phyloP scores from a whole-genome alignment of 2,329 filamentous ascomycete genomes.

The Hymenoscyphus fraxineus region DNA sequence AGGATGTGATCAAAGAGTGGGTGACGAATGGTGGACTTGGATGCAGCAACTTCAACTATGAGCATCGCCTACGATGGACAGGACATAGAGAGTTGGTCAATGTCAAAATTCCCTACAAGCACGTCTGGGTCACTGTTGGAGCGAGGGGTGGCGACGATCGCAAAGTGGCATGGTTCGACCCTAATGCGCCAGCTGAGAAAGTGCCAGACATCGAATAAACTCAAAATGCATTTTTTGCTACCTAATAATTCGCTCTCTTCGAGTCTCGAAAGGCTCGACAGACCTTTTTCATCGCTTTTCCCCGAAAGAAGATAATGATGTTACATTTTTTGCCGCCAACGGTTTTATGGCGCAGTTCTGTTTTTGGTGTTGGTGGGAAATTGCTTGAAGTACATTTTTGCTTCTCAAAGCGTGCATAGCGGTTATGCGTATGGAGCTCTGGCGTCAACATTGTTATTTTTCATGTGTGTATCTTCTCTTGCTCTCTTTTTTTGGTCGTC shows the following conservation, averaged over 20 bases:
- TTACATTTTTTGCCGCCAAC: background rate
- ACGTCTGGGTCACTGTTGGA: conserved; percentile 67
- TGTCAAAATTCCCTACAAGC: conserved; percentile 52
- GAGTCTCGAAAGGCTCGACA: background rate
- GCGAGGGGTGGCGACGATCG: conserved; percentile 55
- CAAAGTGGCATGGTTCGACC: conserved; percentile 36
- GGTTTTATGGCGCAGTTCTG: background rate
- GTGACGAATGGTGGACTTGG: conserved; percentile 66
- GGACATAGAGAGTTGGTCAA: conserved; percentile 54
- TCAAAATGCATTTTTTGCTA: background rate
- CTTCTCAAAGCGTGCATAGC: background rate
- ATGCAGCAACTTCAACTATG: conserved; percentile 54
- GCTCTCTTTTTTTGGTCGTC: background rate
- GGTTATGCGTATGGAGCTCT: background rate
- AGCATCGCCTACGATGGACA: conserved; percentile 53
- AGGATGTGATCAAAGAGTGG: conserved; percentile 67
- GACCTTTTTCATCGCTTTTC: background rate
- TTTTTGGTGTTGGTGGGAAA: background rate
- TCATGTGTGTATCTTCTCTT: background rate
- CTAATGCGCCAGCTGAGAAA: conserved; percentile 29
- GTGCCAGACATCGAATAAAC: conserved; percentile 31
- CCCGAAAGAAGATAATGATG: background rate
- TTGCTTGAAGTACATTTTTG: background rate
- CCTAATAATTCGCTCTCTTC: background rate
- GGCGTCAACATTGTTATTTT: background rate